phyloP scores from a whole-genome alignment of 2,329 filamentous ascomycete genomes.

The Blumeria hordei region DNA sequence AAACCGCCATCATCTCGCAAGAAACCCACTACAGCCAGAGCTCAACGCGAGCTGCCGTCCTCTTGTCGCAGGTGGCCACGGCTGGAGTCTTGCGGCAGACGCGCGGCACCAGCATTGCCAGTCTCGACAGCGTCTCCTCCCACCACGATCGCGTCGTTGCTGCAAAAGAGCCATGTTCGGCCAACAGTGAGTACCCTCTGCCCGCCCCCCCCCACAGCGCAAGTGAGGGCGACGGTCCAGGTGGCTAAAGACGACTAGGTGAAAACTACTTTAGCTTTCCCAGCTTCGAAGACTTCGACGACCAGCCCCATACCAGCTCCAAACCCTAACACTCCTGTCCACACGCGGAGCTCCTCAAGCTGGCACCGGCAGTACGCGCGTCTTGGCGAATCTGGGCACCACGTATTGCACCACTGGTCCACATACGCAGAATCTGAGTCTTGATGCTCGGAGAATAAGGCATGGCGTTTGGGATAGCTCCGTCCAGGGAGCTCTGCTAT shows the following conservation, averaged over 20 bases:
- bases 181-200: background rate
- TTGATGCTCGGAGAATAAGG: background rate
- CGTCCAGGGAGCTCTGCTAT: background rate
- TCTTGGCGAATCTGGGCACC: background rate
- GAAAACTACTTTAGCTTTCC: constrained; percentile 50
- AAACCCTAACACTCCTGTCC: background rate
- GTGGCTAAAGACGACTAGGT: constrained; percentile 7
- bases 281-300: constrained; percentile 43
- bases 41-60: constrained; percentile 26
- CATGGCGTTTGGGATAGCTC: background rate
- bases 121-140: constrained; percentile 7
- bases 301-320: constrained; percentile 18
- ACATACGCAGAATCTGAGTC: background rate
- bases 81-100: constrained; percentile 19
- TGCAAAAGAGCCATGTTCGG: background rate
- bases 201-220: too few relatives aligned
- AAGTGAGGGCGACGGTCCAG: background rate
- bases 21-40: constrained; percentile 25
- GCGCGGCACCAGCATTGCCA: constrained; percentile 6
- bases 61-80: constrained; percentile 28
- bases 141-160: constrained; percentile 4
- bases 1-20: constrained; percentile 27
- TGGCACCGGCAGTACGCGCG: too few relatives aligned
- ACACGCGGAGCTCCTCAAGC: background rate
- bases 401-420: background rate